phyloP scores from a whole-genome alignment of 345 rosid species.

The Linum usitatissimum region DNA sequence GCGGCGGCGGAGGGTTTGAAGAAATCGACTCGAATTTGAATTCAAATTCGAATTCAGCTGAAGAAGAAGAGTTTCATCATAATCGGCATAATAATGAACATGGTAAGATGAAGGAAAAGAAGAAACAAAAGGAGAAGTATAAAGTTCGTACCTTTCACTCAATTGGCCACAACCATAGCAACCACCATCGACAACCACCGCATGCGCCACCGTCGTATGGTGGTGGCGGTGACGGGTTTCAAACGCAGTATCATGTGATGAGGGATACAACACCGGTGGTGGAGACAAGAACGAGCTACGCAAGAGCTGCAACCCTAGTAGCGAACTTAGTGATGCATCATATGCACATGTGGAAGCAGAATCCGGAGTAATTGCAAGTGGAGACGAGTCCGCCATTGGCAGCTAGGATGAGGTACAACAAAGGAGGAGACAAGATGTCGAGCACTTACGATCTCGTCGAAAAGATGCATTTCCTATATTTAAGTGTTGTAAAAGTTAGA shows the following conservation, averaged over 20 bases:
- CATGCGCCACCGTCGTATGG: neutral
- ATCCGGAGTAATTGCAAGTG: constrained; percentile 27
- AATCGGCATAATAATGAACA: neutral
- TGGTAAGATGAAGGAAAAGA: neutral
- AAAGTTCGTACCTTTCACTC: constrained; percentile 3
- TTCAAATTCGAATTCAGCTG: neutral
- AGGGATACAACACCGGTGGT: constrained; percentile 14
- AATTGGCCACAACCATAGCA: neutral
- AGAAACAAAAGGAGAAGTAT: neutral
- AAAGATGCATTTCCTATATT: constrained; percentile 22
- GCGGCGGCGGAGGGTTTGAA: neutral
- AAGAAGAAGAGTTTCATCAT: neutral
- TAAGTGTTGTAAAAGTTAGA: constrained; percentile 23
- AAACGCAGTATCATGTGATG: constrained; percentile 10
- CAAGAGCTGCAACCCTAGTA: constrained; percentile 22
- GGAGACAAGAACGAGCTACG: constrained; percentile 24
- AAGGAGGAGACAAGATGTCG: constrained; percentile 20
- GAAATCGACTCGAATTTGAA: no score
- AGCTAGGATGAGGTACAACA: constrained; percentile 28
- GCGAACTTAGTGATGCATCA: constrained; percentile 12
- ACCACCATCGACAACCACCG: neutral
- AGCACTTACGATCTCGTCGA: constrained; percentile 26
- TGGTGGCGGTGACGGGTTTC: constrained; percentile 8
- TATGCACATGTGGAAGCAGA: constrained; percentile 28
- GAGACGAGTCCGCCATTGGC: constrained; percentile 39